Percentiles rank a stretch among this genome's conserved stretches.
Conservation (phyloP, 306 rosid species). For the Glycyrrhiza uralensis region DNA sequence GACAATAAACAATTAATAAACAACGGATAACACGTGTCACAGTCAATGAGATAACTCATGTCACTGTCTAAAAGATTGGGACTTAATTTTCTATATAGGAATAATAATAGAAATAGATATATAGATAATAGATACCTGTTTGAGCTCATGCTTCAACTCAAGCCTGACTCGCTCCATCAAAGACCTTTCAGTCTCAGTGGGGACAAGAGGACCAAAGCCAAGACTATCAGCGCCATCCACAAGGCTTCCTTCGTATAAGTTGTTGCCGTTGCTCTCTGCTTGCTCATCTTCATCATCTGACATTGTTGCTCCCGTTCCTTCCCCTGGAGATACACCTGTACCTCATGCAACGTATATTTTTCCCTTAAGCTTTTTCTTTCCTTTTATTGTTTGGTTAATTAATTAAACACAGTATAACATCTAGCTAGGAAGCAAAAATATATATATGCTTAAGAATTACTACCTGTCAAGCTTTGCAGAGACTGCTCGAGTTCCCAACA, state of each 20-base stretch:
- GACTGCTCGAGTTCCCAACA: slow-evolving; percentile 93
- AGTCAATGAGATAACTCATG: too few relatives aligned
- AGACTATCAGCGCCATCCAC: slow-evolving; percentile 64
- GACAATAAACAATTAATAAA: too few relatives aligned
- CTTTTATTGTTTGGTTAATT: neutral
- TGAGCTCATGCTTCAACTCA: slow-evolving; percentile 75
- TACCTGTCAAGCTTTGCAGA: slow-evolving; percentile 85
- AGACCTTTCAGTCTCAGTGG: slow-evolving; percentile 83
- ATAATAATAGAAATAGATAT: too few relatives aligned
- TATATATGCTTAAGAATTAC: neutral
- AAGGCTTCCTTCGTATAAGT: slow-evolving; percentile 52
- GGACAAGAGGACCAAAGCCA: slow-evolving; percentile 91
- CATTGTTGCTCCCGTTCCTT: slow-evolving; percentile 98
- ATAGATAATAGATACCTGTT: slow-evolving; percentile 67
- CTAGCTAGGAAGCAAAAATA: neutral
- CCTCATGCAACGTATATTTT: neutral
- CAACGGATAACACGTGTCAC: too few relatives aligned
- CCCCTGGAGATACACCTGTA: slow-evolving; percentile 78
- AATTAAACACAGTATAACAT: neutral
- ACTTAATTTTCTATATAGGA: too few relatives aligned
- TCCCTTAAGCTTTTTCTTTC: neutral
- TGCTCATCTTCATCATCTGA: slow-evolving; percentile 89
- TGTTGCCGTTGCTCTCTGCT: slow-evolving; percentile 61
- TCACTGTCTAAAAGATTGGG: too few relatives aligned
- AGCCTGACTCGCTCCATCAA: slow-evolving; percentile 92